Conservation (phyloP, 164 flowering plant genomes). For the Tinospora cordifolia region DNA sequence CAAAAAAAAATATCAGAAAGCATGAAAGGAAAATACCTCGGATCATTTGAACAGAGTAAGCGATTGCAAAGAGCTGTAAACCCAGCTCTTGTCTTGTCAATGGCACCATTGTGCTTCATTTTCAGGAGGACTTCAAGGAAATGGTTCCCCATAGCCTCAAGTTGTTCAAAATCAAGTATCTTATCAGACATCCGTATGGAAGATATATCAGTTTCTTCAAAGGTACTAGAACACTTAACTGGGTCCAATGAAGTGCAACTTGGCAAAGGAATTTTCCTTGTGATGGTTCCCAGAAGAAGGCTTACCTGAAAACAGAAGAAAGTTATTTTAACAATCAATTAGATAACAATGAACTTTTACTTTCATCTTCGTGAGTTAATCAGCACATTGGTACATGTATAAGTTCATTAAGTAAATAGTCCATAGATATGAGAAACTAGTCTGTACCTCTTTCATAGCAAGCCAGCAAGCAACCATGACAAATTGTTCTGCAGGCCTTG, state of each 20-base stretch:
- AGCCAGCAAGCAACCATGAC: constrained; percentile 99
- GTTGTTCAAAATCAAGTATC: constrained; percentile 75
- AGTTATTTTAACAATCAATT: neutral
- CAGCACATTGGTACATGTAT: neutral
- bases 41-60: constrained; percentile 89
- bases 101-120: constrained; percentile 99
- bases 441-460: constrained; percentile 93
- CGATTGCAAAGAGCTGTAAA: constrained; percentile 98
- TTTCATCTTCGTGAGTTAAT: neutral
- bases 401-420: neutral
- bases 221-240: constrained; percentile 11
- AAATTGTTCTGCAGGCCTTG: constrained; percentile 57
- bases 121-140: constrained; percentile 91
- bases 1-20: too few species aligned
- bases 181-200: constrained; percentile 19
- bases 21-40: constrained; percentile 43
- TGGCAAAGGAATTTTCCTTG: constrained; percentile 84
- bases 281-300: constrained; percentile 89
- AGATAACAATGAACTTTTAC: neutral
- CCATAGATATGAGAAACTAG: neutral
- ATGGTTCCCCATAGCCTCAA: constrained; percentile 76
- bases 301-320: constrained; percentile 61
- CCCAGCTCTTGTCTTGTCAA: constrained; percentile 98
- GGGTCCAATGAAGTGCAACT: constrained; percentile 25
- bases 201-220: constrained; percentile 21